These are phyloP conservation scores for Batkoa obscura DNA, from an alignment of 371 early-diverging fungal genomes.

Conservation along the genomic window DNA sequence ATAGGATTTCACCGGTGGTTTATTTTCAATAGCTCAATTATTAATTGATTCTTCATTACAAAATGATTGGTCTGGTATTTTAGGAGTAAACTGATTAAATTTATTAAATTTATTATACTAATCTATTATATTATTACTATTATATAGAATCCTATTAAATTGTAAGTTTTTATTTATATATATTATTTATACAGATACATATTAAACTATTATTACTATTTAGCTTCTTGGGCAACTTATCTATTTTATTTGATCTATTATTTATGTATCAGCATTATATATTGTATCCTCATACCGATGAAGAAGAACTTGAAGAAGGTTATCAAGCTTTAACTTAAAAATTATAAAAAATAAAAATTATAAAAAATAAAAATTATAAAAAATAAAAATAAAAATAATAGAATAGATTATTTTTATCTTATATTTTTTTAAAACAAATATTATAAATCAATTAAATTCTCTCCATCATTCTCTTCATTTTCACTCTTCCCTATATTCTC, in stretches of 20 bases:
- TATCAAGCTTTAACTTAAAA: too few species aligned
- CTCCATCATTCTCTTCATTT: too few species aligned
- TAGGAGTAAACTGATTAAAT: constrained; percentile 22
- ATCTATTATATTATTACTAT: background rate
- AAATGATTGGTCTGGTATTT: constrained; percentile 46
- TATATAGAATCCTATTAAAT: constrained; percentile 24
- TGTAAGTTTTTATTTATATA: constrained; percentile 16
- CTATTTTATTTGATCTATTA: constrained; percentile 59
- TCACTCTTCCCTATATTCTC: too few species aligned
- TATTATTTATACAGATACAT: background rate
- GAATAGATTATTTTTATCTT: too few species aligned
- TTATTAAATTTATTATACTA: background rate
- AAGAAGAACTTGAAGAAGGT: too few species aligned
- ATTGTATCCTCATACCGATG: too few species aligned
- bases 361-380: too few species aligned
- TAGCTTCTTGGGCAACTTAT: constrained; percentile 52
- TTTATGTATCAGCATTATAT: constrained; percentile 76
- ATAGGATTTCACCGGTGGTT: constrained; percentile 74
- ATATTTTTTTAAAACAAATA: too few species aligned
- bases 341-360: too few species aligned
- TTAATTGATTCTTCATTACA: constrained; percentile 48
- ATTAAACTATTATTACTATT: constrained; percentile 32
- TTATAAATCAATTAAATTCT: too few species aligned
- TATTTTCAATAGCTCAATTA: constrained; percentile 56
- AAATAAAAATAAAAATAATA: too few species aligned